These are phyloP conservation scores for Ogataea hybrid DNA, from an alignment of 1,139 yeast species.

Conservation along the genomic window DNA sequence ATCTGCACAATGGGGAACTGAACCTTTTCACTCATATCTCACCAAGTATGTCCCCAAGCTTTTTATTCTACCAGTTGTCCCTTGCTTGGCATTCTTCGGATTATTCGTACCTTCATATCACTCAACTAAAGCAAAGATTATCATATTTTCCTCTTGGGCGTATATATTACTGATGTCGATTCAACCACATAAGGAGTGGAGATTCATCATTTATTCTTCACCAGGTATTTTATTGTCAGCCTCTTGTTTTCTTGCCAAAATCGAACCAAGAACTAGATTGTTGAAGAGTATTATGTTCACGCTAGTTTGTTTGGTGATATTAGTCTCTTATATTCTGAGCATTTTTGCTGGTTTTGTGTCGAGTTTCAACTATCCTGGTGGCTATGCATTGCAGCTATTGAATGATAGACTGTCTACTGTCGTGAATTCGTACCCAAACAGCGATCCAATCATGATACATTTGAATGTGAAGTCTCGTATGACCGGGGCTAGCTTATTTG, in stretches of 20 bases:
- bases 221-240: slow-evolving; percentile 69
- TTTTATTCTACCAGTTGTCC: slow-evolving; percentile 59
- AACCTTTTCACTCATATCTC: slow-evolving; percentile 71
- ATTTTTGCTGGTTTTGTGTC: slow-evolving; percentile 59
- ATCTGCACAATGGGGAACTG: slow-evolving; percentile 79
- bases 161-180: slow-evolving; percentile 65
- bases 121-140: slow-evolving; percentile 36
- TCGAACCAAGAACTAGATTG: slow-evolving; percentile 15
- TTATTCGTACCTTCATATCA: slow-evolving; percentile 38
- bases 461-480: slow-evolving; percentile 81
- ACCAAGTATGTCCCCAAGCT: slow-evolving; percentile 53
- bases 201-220: slow-evolving; percentile 73
- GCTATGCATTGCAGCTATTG: slow-evolving; percentile 58
- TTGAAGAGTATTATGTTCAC: slow-evolving; percentile 30
- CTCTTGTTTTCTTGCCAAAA: slow-evolving; percentile 55
- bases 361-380: slow-evolving; percentile 86
- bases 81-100: slow-evolving; percentile 47
- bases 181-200: slow-evolving; percentile 95
- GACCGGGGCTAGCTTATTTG: slow-evolving; percentile 82
- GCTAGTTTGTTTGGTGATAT: slow-evolving; percentile 28
- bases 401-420: slow-evolving; percentile 41
- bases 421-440: slow-evolving; percentile 14
- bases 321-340: slow-evolving; percentile 37
- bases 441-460: slow-evolving; percentile 46
- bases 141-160: slow-evolving; percentile 46